These are phyloP conservation scores for Hypoxylon subgilvum DNA, from an alignment of 495 filamentous ascomycete species.

Conservation along the genomic window DNA sequence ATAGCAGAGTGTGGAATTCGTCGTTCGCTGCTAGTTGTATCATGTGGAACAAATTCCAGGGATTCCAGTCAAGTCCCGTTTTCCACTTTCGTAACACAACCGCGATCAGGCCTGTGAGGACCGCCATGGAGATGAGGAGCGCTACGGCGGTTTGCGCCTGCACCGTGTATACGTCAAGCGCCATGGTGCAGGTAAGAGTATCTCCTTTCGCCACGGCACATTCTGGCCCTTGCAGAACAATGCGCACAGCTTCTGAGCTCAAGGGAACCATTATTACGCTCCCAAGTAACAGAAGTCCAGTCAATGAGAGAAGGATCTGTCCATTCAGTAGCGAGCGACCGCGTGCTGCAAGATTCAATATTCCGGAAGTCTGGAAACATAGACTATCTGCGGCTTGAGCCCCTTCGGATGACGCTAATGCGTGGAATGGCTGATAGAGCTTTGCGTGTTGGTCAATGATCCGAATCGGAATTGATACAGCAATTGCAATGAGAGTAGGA, in stretches of 20 bases:
- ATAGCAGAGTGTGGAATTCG: conserved; percentile 31
- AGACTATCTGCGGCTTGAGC: conserved; percentile 36
- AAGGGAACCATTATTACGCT: conserved; percentile 34
- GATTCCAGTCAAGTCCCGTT: conserved; percentile 41
- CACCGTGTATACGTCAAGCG: conserved; percentile 21
- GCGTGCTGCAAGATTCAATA: conserved; percentile 19
- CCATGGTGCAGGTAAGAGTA: conserved; percentile 21
- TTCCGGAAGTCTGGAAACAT: conserved; percentile 32
- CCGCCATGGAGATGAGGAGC: conserved; percentile 29
- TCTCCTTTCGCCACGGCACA: conserved; percentile 11
- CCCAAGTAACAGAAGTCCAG: conserved; percentile 32
- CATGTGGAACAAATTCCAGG: conserved; percentile 41
- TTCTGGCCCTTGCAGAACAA: conserved; percentile 30
- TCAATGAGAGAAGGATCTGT: conserved; percentile 30
- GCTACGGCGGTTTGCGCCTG: conserved; percentile 28
- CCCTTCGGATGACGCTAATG: conserved; percentile 31
- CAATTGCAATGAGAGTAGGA: conserved; percentile 42
- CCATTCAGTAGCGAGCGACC: conserved; percentile 25
- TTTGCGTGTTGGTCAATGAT: conserved; percentile 42
- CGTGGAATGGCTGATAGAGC: conserved; percentile 45
- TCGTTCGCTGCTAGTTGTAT: conserved; percentile 32
- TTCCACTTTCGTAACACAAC: conserved; percentile 38
- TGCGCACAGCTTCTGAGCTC: conserved; percentile 31
- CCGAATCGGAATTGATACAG: conserved; percentile 36
- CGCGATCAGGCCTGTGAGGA: conserved; percentile 19